Evolutionary conservation across 192 early-diverging fungal genomes (phyloP).

Genomic region (Backusella luteola): DNA sequence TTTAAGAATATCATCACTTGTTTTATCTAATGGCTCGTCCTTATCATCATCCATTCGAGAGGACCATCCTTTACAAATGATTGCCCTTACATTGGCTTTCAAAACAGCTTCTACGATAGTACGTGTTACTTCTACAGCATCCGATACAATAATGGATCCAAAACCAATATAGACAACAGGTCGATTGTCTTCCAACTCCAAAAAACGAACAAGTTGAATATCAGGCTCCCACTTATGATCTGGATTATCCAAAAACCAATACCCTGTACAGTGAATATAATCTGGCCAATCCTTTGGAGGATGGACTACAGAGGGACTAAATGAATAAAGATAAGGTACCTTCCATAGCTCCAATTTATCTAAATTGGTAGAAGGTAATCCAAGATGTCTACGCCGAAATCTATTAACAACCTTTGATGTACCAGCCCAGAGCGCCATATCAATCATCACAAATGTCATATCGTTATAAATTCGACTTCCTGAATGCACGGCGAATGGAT

Average conservation of each 20-base stretch:
- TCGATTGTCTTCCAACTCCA: constrained; percentile 39
- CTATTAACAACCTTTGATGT: constrained; percentile 54
- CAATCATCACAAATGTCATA: constrained; percentile 64
- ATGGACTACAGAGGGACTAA: constrained; percentile 56
- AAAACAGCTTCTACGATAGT: constrained; percentile 61
- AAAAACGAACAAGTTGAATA: constrained; percentile 49
- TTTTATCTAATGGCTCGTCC: background rate
- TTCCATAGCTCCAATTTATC: constrained; percentile 45
- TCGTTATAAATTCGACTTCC: constrained; percentile 54
- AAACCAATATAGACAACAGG: constrained; percentile 73
- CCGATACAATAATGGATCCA: constrained; percentile 73
- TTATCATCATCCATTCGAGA: constrained; percentile 39
- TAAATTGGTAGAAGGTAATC: constrained; percentile 45
- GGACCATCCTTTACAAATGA: constrained; percentile 74
- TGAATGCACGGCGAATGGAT: constrained; percentile 59
- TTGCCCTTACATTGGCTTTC: constrained; percentile 61
- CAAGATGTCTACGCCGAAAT: constrained; percentile 51
- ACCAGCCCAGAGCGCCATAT: constrained; percentile 65
- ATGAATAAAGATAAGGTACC: constrained; percentile 61
- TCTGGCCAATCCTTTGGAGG: constrained; percentile 63
- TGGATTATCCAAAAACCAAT: constrained; percentile 72
- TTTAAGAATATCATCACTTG: constrained; percentile 20
- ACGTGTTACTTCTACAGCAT: constrained; percentile 61
- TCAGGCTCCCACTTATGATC: constrained; percentile 56
- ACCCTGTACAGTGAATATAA: constrained; percentile 65